Percentiles rank a stretch among this genome's conserved stretches.
Conservation (phyloP, 805 yeast genomes). For the Yamadazyma scolyti region DNA sequence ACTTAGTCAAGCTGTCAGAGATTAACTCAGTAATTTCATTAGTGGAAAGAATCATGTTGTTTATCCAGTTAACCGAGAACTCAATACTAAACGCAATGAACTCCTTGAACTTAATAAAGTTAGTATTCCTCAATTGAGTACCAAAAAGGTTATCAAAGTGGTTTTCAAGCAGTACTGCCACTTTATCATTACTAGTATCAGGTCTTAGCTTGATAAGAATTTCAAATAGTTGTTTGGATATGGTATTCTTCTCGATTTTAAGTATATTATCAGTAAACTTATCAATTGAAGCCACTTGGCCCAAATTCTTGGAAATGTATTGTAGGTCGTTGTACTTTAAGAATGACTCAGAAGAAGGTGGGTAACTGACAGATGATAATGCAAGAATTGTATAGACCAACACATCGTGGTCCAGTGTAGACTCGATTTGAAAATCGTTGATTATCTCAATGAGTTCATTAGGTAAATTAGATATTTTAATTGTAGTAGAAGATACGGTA, state of each 20-base stretch:
- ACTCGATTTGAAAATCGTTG: slow-evolving; percentile 17
- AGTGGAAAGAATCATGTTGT: slow-evolving; percentile 20
- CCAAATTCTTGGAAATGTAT: slow-evolving; percentile 16
- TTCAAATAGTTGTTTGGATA: slow-evolving; percentile 5
- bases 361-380: slow-evolving; percentile 29
- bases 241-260: slow-evolving; percentile 3
- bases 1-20: slow-evolving; percentile 25
- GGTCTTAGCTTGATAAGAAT: slow-evolving; percentile 7
- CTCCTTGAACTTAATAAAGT: slow-evolving; percentile 22
- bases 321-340: slow-evolving; percentile 33
- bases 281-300: slow-evolving; percentile 9
- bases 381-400: slow-evolving; percentile 28
- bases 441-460: slow-evolving; percentile 17
- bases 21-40: slow-evolving; percentile 34
- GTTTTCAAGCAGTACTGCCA: slow-evolving; percentile 5
- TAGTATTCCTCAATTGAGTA: slow-evolving; percentile 22
- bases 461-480: slow-evolving; percentile 21
- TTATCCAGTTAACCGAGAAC: slow-evolving; percentile 24
- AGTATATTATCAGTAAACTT: slow-evolving; percentile 5
- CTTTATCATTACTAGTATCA: slow-evolving; percentile 4
- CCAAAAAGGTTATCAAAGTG: slow-evolving; percentile 20
- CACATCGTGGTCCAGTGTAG: slow-evolving; percentile 13
- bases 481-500: slow-evolving; percentile 3
- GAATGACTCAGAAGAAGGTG: slow-evolving; percentile 27
- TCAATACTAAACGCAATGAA: slow-evolving; percentile 23